Evolutionary conservation across 768 basidiomycete species (phyloP).

Genomic region (Botryobasidium botryosum): DNA sequence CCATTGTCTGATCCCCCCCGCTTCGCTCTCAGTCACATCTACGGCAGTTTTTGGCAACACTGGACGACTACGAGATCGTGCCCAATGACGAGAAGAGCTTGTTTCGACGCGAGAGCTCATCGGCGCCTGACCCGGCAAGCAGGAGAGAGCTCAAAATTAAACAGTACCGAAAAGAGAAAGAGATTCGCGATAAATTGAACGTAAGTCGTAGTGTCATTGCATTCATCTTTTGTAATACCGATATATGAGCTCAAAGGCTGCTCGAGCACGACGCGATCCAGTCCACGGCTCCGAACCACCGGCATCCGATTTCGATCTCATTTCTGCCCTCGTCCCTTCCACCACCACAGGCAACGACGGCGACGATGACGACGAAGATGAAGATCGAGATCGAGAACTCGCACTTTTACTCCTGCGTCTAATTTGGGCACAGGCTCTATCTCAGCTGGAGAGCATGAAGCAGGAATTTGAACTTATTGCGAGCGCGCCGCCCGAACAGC

Average conservation of each 20-base stretch:
- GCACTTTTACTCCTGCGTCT: conserved; percentile 57
- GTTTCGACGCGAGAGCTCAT: not conserved
- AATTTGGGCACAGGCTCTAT: conserved; percentile 47
- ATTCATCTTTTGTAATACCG: not conserved
- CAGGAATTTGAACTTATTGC: conserved; percentile 59
- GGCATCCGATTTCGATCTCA: conserved; percentile 52
- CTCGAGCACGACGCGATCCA: too few species aligned
- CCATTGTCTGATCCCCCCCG: not conserved
- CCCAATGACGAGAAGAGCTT: not conserved
- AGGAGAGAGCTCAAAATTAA: conserved; percentile 79
- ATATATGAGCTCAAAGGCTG: not conserved
- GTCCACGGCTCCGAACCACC: too few species aligned
- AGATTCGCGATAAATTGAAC: conserved; percentile 51
- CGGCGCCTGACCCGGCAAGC: conserved; percentile 38
- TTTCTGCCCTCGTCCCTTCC: conserved; percentile 41
- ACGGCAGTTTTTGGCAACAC: conserved; percentile 11
- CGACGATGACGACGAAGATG: conserved; percentile 33
- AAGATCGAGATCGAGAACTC: conserved; percentile 49
- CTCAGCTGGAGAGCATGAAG: conserved; percentile 46
- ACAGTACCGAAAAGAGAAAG: conserved; percentile 78
- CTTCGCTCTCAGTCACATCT: conserved; percentile 9
- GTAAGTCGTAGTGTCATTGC: conserved; percentile 27
- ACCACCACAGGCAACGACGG: conserved; percentile 14
- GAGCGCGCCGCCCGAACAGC: conserved; percentile 32
- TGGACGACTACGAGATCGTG: conserved; percentile 48